Evolutionary conservation across 805 yeast genomes (phyloP).

Genomic region (Nakazawaea laoshanensis): DNA sequence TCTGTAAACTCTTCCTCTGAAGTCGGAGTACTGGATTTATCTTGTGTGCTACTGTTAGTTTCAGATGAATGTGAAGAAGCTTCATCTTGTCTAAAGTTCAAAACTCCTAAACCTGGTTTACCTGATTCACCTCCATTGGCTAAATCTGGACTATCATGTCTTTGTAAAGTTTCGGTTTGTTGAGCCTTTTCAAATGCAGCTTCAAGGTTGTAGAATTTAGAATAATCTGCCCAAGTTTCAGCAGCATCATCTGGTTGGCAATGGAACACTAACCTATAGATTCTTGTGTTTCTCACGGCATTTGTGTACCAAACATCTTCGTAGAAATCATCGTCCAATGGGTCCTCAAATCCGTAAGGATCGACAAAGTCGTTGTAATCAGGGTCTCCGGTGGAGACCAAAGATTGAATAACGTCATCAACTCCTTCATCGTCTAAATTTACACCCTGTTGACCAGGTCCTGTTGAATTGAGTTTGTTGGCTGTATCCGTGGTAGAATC

Average conservation of each 20-base stretch:
- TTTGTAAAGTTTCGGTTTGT: slow-evolving; percentile 13
- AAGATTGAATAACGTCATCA: slow-evolving; percentile 26
- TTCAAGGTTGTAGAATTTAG: slow-evolving; percentile 51
- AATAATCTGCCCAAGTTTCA: slow-evolving; percentile 85
- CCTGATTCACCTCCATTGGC: slow-evolving; percentile 6
- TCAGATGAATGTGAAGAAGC: neutral
- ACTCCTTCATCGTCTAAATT: slow-evolving; percentile 34
- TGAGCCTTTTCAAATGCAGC: slow-evolving; percentile 43
- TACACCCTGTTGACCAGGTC: no score
- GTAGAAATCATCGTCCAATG: slow-evolving; percentile 70
- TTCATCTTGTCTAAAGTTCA: slow-evolving; percentile 2
- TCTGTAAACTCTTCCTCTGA: neutral
- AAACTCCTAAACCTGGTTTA: neutral
- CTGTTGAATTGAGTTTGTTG: no score
- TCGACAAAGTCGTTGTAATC: slow-evolving; percentile 45
- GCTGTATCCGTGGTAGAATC: slow-evolving; percentile 4
- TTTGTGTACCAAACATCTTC: slow-evolving; percentile 80
- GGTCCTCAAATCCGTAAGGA: slow-evolving; percentile 87
- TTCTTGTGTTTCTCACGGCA: slow-evolving; percentile 75
- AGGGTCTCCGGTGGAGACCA: slow-evolving; percentile 28
- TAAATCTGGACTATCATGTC: neutral
- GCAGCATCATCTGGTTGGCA: slow-evolving; percentile 94
- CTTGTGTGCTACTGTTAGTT: neutral
- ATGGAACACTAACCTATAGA: slow-evolving; percentile 81
- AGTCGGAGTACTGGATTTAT: neutral